A percentile compares a stretch with the other conserved stretches of the same genome.
These are phyloP conservation scores for Backusella circina DNA, from an alignment of 192 early-diverging fungal genomes.

Conservation along the genomic window DNA sequence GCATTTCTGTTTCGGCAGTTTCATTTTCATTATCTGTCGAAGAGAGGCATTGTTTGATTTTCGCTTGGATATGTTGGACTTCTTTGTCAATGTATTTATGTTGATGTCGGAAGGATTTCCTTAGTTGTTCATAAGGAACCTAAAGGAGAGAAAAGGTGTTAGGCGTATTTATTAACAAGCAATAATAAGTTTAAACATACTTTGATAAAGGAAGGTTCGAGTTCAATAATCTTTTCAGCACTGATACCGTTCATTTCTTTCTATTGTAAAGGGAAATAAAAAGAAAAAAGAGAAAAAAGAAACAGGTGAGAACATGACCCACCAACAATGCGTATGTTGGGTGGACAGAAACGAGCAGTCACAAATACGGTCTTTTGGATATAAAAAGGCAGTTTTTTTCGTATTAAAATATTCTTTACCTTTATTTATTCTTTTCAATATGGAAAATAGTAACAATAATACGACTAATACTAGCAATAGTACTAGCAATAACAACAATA, in stretches of 20 bases:
- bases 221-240: constrained; percentile 75
- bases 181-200: background rate
- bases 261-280: background rate
- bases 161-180: background rate
- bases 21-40: constrained; percentile 41
- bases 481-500: background rate
- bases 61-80: constrained; percentile 42
- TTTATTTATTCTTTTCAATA: background rate
- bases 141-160: constrained; percentile 21
- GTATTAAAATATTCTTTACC: background rate
- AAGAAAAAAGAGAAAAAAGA: background rate
- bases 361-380: background rate
- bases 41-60: constrained; percentile 44
- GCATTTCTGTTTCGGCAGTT: constrained; percentile 48
- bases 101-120: constrained; percentile 61
- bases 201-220: constrained; percentile 92
- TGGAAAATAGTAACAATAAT: background rate
- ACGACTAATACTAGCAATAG: background rate
- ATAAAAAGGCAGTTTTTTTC: background rate
- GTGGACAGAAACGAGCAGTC: background rate
- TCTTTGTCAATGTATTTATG: constrained; percentile 89
- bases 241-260: constrained; percentile 64
- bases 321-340: background rate
- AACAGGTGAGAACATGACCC: background rate
- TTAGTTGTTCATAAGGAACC: constrained; percentile 88